Evolutionary conservation across 2,329 filamentous ascomycete species (phyloP), one percentile per base, ranked within the genome.

Genomic region (Hymenoscyphus linearis): DNA sequence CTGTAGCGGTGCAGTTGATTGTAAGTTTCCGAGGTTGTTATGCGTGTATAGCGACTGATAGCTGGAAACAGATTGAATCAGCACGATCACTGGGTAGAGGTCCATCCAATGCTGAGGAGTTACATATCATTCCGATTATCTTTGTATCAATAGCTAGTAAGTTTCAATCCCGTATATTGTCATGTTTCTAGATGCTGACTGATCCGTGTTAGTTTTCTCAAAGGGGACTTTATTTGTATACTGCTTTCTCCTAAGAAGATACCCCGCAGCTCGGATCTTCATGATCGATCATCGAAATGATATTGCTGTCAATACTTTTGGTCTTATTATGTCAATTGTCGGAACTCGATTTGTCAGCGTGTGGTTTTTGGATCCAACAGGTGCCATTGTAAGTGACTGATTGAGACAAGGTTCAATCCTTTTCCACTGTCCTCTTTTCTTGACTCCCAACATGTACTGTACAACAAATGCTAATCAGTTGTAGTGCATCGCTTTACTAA

Each of bases 271-370:
- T 10, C 78, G 79, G 60, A 80, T 85, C 62, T 84, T 84, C 72
- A 83, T 81, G 55, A 25, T 59, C 26, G 67, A 68, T 55, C 67
- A 68, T 55, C 62, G 67, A 18, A 88, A 90, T 0, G 90, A 96
- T 70, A 89, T 96, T 31, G 86, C 96, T 35, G 96, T 96, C 82
- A 96, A 96, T 75, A 85, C 85, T 0, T 93, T 95, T 70, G 92
- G 89, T 65, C 95, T 96, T 70, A 81, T 95, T 26, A 96, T 96
- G 71, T 92, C 92, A 1, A 83, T 96, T 9, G 70, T 90, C 59
- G 90, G 90, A 76, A 93, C 89, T 69, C 81, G 83, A n/a, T 78
- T 80, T 14, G 57, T 40, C 14, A 62, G 60, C 56, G 80, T 93
- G 60, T 95, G 91, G 91, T 96, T 89, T 87, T 82, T 95, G 31